These are phyloP conservation scores for Trichoderma atrobrunneum DNA, from an alignment of 2,329 filamentous ascomycete genomes.

Conservation along the genomic window DNA sequence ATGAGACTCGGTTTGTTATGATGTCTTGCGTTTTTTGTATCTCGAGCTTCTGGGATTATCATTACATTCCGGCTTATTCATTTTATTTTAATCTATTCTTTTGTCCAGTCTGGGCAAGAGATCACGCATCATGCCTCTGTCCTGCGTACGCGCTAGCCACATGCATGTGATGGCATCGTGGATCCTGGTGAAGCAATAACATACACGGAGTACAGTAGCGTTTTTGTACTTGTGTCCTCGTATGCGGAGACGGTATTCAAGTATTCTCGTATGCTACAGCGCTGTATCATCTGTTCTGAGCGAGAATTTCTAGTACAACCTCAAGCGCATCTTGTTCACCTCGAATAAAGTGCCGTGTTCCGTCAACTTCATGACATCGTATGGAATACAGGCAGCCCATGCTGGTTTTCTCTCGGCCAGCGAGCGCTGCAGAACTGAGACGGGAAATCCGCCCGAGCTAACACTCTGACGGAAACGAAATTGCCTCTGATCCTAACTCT, in stretches of 20 bases:
- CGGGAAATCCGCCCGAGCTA: background rate
- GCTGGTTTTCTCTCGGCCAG: background rate
- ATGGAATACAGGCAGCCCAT: background rate
- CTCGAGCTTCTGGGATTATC: background rate
- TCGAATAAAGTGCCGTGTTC: background rate
- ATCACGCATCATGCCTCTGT: background rate
- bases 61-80: background rate
- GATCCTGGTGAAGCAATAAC: background rate
- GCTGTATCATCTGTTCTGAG: background rate
- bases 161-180: background rate
- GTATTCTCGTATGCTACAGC: background rate
- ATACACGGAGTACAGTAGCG: background rate
- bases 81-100: background rate
- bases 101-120: background rate
- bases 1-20: background rate
- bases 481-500: constrained; percentile 7
- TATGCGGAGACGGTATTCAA: background rate
- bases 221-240: background rate
- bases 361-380: background rate
- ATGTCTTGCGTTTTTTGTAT: background rate
- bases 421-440: background rate
- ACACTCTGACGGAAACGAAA: constrained; percentile 12
- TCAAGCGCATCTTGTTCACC: background rate
- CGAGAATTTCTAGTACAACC: background rate
- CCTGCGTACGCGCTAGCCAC: background rate